phyloP scores from a whole-genome alignment of 176 grass and related monocot genomes.

The Musa acuminata region DNA sequence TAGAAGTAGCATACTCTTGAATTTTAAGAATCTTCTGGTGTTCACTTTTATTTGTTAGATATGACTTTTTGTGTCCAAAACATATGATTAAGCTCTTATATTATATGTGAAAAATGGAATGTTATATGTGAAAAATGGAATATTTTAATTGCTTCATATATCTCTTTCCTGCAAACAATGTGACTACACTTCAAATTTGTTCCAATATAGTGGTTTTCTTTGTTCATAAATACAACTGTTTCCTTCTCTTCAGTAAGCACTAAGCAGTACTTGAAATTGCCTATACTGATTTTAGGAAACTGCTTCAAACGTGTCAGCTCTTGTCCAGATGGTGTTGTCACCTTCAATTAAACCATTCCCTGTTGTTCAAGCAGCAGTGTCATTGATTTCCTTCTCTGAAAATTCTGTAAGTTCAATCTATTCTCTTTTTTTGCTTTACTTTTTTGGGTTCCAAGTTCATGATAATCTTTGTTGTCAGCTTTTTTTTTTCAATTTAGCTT shows the following conservation, averaged over 20 bases:
- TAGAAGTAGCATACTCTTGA: background rate
- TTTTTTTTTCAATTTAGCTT: background rate
- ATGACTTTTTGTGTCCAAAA: no score
- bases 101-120: no score
- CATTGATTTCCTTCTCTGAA: slow-evolving; percentile 38
- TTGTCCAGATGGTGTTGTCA: slow-evolving; percentile 70
- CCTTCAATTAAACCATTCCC: slow-evolving; percentile 65
- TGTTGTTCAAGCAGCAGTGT: slow-evolving; percentile 49
- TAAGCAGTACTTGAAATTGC: background rate
- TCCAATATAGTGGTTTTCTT: background rate
- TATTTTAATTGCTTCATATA: background rate
- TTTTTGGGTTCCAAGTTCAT: background rate
- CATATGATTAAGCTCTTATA: no score
- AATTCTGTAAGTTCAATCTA: slow-evolving; percentile 45
- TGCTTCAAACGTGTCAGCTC: slow-evolving; percentile 40
- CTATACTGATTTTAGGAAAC: slow-evolving; percentile 44
- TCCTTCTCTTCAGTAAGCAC: background rate
- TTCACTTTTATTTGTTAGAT: no score
- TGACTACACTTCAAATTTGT: background rate
- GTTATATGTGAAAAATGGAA: no score
- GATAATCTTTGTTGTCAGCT: background rate
- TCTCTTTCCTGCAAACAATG: background rate
- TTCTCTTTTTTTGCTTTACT: slow-evolving; percentile 1
- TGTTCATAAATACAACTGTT: background rate
- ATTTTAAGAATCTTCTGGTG: no score